These are phyloP conservation scores for Amanita exitialis DNA, from an alignment of 768 basidiomycete species.

Conservation along the genomic window DNA sequence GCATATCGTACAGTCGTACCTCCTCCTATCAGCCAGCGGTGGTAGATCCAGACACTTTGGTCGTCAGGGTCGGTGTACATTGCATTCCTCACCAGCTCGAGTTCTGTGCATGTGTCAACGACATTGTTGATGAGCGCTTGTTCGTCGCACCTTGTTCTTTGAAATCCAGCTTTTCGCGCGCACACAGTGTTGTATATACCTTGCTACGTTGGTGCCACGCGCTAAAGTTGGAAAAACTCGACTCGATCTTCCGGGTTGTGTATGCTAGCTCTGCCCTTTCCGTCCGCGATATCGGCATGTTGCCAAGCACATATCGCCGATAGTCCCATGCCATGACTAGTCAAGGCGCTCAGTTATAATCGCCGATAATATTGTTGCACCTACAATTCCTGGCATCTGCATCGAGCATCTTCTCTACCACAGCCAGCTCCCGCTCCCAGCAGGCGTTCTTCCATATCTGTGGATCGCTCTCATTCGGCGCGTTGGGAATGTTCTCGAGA, in stretches of 20 bases:
- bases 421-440: constrained; percentile 80
- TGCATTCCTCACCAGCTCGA: constrained; percentile 86
- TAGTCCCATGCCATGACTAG: constrained; percentile 95
- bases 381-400: constrained; percentile 88
- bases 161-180: constrained; percentile 41
- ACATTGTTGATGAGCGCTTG: not conserved
- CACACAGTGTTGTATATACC: constrained; percentile 60
- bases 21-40: constrained; percentile 85
- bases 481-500: constrained; percentile 74
- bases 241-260: constrained; percentile 84
- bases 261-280: constrained; percentile 68
- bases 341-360: not conserved
- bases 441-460: constrained; percentile 67
- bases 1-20: too few relatives aligned
- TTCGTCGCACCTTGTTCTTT: constrained; percentile 58
- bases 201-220: constrained; percentile 98
- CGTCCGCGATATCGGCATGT: constrained; percentile 49
- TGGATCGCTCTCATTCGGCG: constrained; percentile 42
- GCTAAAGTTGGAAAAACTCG: constrained; percentile 95
- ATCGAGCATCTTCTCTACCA: constrained; percentile 90
- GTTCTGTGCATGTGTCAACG: constrained; percentile 45
- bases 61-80: constrained; percentile 96
- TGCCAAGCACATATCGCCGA: constrained; percentile 72
- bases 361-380: constrained; percentile 15
- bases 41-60: constrained; percentile 97